Conservation (phyloP, 495 filamentous ascomycete species). For the Trichoderma asperelloides region DNA sequence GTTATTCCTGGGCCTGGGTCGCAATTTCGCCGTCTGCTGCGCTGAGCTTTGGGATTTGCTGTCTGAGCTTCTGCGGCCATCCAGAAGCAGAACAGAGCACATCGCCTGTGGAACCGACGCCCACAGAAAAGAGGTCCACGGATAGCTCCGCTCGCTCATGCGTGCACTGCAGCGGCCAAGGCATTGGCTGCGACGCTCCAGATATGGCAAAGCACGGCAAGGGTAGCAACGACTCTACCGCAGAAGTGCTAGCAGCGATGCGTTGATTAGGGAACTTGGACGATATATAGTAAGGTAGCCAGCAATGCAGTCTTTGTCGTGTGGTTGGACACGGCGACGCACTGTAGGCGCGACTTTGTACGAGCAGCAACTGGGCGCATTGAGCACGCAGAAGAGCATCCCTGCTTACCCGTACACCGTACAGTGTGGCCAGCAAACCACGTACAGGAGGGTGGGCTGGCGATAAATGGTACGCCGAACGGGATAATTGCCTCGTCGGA, state of each 20-base stretch:
- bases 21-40: neutral
- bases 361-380: neutral
- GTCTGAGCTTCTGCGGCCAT: neutral
- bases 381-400: neutral
- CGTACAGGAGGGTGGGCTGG: slow-evolving; percentile 3
- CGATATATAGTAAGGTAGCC: neutral
- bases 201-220: neutral
- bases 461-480: slow-evolving; percentile 4
- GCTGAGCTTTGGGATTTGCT: too few species aligned
- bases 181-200: slow-evolving; percentile 2
- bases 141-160: slow-evolving; percentile 1
- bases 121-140: neutral
- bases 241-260: too few species aligned
- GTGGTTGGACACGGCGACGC: neutral
- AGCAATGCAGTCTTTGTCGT: neutral
- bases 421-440: neutral
- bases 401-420: neutral
- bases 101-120: neutral
- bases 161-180: slow-evolving; percentile 5
- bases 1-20: neutral
- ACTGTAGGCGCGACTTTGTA: neutral
- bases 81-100: neutral
- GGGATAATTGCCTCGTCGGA: slow-evolving; percentile 8
- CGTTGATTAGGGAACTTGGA: too few species aligned
- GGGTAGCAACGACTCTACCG: neutral